Conservation (phyloP, 73 alveolate species). For the Paramecium pentaurelia region DNA sequence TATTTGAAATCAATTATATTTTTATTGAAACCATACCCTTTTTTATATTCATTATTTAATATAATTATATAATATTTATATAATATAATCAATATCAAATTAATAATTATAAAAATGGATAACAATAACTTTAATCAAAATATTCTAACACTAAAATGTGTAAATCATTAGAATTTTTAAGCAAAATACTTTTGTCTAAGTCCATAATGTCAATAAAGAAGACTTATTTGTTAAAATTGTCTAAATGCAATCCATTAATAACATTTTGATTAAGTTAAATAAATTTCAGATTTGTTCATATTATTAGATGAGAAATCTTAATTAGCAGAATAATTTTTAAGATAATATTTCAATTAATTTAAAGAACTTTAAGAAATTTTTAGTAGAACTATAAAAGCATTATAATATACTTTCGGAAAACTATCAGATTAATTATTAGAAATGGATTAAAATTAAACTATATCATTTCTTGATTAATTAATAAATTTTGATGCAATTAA, state of each 20-base stretch:
- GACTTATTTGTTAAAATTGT: background rate
- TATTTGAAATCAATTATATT: background rate
- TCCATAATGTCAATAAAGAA: background rate
- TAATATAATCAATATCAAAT: too few species aligned
- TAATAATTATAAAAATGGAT: background rate
- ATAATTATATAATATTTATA: too few species aligned
- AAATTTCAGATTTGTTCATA: background rate
- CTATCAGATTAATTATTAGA: background rate
- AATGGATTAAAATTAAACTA: background rate
- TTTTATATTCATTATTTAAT: background rate
- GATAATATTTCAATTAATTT: background rate
- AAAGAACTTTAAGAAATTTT: background rate
- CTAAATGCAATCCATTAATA: background rate
- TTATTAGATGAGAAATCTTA: background rate
- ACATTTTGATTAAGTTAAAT: background rate
- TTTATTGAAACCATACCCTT: background rate
- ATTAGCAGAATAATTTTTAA: background rate
- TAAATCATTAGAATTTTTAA: background rate
- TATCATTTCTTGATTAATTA: background rate
- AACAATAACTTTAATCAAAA: background rate
- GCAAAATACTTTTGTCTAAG: background rate
- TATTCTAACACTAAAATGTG: background rate
- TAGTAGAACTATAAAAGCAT: background rate
- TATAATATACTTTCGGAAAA: background rate
- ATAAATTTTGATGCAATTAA: background rate